Conservation (phyloP, 192 early-diverging fungal species). For the Mortierella antarctica region DNA sequence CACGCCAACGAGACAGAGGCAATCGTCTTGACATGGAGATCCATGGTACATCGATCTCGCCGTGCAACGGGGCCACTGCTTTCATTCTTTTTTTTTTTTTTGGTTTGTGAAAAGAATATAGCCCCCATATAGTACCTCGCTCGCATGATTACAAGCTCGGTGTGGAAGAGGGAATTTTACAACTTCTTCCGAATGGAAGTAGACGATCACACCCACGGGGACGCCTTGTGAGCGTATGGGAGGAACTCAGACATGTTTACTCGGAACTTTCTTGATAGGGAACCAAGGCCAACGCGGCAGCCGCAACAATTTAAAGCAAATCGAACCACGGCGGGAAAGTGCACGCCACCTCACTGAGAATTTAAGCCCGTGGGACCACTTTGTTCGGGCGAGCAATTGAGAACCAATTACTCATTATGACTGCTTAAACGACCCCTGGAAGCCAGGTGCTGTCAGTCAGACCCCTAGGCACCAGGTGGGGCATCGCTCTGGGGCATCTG, state of each 20-base stretch:
- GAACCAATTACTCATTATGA: too few relatives aligned
- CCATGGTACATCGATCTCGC: not conserved
- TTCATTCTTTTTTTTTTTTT: not conserved
- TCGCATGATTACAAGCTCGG: conserved; percentile 27
- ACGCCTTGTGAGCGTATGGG: conserved; percentile 40
- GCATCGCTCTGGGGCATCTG: too few relatives aligned
- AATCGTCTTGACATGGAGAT: not conserved
- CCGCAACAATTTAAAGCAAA: too few relatives aligned
- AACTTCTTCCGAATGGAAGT: conserved; percentile 49
- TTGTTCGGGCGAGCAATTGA: too few relatives aligned
- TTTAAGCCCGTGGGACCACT: too few relatives aligned
- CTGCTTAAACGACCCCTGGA: too few relatives aligned
- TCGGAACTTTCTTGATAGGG: conserved; percentile 27
- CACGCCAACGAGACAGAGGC: too few relatives aligned
- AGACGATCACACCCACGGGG: conserved; percentile 41
- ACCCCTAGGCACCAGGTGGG: too few relatives aligned
- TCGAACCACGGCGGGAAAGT: too few relatives aligned
- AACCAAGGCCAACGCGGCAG: not conserved
- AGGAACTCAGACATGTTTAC: conserved; percentile 46
- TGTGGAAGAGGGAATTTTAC: conserved; percentile 36
- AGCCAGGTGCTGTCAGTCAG: too few relatives aligned
- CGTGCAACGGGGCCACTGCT: too few relatives aligned
- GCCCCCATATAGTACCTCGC: conserved; percentile 43
- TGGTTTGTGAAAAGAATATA: conserved; percentile 4
- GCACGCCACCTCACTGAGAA: too few relatives aligned